These are phyloP conservation scores for Vaccinium corymbosum DNA, from an alignment of 148 eudicot genomes.

Conservation along the genomic window DNA sequence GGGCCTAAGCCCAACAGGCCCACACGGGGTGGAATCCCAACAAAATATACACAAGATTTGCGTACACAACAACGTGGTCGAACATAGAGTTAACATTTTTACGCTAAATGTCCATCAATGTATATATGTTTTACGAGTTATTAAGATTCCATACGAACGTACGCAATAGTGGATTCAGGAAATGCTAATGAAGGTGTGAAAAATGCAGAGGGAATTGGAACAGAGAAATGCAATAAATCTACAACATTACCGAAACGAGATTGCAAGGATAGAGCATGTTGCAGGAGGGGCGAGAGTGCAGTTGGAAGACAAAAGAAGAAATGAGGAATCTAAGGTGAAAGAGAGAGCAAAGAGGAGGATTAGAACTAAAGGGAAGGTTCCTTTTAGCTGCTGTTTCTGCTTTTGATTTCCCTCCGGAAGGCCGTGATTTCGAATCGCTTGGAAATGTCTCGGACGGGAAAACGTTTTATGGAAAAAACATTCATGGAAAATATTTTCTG, in stretches of 20 bases:
- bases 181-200: background rate
- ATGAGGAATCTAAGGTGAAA: constrained; percentile 46
- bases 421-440: background rate
- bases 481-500: too few relatives aligned
- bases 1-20: too few relatives aligned
- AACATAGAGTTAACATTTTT: too few relatives aligned
- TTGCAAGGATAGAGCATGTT: constrained; percentile 48
- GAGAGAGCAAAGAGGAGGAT: constrained; percentile 51
- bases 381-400: constrained; percentile 44
- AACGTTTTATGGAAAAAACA: too few relatives aligned
- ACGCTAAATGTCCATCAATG: too few relatives aligned
- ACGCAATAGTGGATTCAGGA: background rate
- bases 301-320: constrained; percentile 53
- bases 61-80: too few relatives aligned
- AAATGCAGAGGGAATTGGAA: constrained; percentile 57
- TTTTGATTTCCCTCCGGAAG: constrained; percentile 18
- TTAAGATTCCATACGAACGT: too few relatives aligned
- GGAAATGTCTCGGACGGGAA: too few relatives aligned
- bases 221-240: constrained; percentile 37
- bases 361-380: constrained; percentile 49
- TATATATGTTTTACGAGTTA: too few relatives aligned
- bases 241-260: constrained; percentile 52
- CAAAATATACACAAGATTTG: too few relatives aligned
- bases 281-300: constrained; percentile 59
- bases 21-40: too few relatives aligned